Conservation (phyloP, 805 yeast species). For the Lipomyces orientalis region DNA sequence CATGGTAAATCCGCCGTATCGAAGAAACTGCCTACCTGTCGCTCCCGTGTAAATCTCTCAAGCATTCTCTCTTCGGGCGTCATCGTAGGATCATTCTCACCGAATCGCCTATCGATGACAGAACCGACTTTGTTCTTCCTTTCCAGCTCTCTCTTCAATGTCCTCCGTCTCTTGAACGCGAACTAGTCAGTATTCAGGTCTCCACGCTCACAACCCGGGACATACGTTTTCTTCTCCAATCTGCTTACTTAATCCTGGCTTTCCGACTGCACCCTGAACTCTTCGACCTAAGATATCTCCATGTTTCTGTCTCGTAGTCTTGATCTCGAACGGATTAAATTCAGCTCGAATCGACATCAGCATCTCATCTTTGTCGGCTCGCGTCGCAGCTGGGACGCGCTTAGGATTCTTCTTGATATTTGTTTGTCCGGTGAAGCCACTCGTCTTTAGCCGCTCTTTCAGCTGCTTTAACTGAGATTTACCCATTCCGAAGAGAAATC, state of each 20-base stretch:
- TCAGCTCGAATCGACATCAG: constrained; percentile 72
- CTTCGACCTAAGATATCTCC: constrained; percentile 52
- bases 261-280: constrained; percentile 61
- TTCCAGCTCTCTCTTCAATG: constrained; percentile 68
- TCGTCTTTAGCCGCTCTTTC: constrained; percentile 73
- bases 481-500: constrained; percentile 56
- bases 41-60: constrained; percentile 89
- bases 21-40: constrained; percentile 58
- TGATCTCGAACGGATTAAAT: constrained; percentile 88
- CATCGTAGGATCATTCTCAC: constrained; percentile 74
- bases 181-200: not conserved
- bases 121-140: constrained; percentile 77
- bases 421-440: constrained; percentile 87
- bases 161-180: constrained; percentile 53
- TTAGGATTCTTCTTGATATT: constrained; percentile 58
- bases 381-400: constrained; percentile 49
- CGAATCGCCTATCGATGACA: constrained; percentile 80
- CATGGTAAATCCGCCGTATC: not conserved
- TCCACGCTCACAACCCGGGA: not conserved
- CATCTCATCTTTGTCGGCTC: constrained; percentile 67
- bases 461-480: constrained; percentile 88
- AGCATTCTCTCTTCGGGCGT: constrained; percentile 93
- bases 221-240: constrained; percentile 60
- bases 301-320: constrained; percentile 67
- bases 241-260: constrained; percentile 72